A percentile compares a stretch with the other conserved stretches of the same genome.
Conservation (phyloP, 352 stramenopile genomes). For the Pythium pyrilobum region DNA sequence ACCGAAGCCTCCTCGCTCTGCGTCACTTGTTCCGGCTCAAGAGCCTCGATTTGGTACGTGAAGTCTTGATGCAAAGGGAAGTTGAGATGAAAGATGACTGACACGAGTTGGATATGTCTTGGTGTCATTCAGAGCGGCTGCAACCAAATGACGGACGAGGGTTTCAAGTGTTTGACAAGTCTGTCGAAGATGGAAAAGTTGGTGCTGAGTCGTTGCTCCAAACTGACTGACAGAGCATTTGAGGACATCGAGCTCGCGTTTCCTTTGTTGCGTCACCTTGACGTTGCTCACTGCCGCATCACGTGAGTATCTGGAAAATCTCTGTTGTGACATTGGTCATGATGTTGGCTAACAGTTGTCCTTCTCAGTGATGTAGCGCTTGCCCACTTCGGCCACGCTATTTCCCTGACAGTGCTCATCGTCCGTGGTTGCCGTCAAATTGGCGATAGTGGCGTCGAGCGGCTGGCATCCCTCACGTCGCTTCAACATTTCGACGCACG, state of each 20-base stretch:
- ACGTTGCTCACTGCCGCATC: constrained; percentile 46
- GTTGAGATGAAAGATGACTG: no score
- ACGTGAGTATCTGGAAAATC: constrained; percentile 15
- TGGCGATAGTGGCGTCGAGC: constrained; percentile 40
- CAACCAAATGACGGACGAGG: constrained; percentile 42
- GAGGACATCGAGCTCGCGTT: constrained; percentile 33
- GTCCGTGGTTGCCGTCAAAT: constrained; percentile 42
- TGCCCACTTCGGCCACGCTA: constrained; percentile 17
- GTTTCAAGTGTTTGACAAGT: constrained; percentile 37
- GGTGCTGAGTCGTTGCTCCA: constrained; percentile 43
- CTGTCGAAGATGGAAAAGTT: constrained; percentile 50
- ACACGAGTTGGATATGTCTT: background rate
- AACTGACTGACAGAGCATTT: constrained; percentile 49
- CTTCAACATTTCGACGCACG: constrained; percentile 68
- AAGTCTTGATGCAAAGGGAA: no score
- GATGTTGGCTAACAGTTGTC: background rate
- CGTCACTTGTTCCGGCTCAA: constrained; percentile 30
- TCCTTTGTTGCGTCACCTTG: constrained; percentile 34
- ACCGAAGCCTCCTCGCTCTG: constrained; percentile 42
- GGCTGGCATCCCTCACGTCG: constrained; percentile 28
- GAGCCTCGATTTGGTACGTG: constrained; percentile 50
- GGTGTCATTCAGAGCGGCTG: constrained; percentile 38
- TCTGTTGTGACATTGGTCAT: background rate
- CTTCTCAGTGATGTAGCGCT: constrained; percentile 19
- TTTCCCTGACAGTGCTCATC: constrained; percentile 13